Conservation (phyloP, 2,329 filamentous ascomycete species). For the Epichloe sylvatica region DNA sequence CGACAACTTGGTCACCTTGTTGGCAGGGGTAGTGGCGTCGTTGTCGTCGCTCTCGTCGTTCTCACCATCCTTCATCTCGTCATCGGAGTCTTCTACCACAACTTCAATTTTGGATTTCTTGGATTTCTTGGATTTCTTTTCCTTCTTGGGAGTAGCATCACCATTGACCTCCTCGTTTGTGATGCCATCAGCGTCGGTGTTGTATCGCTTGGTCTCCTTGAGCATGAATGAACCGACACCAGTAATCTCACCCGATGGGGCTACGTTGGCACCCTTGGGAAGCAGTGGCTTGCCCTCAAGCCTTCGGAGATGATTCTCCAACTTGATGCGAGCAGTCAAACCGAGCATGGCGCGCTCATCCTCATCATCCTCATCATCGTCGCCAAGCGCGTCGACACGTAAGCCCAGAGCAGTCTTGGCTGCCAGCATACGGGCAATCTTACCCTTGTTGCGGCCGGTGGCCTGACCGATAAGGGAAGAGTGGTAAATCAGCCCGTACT, state of each 20-base stretch:
- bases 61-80: constrained; percentile 31
- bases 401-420: constrained; percentile 88
- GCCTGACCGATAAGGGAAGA: constrained; percentile 91
- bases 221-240: constrained; percentile 72
- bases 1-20: constrained; percentile 31
- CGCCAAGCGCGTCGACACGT: constrained; percentile 65
- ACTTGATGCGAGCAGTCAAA: constrained; percentile 53
- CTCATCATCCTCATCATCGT: constrained; percentile 58
- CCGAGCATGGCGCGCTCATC: constrained; percentile 79
- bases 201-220: constrained; percentile 90
- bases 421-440: constrained; percentile 92
- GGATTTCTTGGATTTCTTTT: no score
- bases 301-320: constrained; percentile 61
- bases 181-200: constrained; percentile 81
- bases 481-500: constrained; percentile 92
- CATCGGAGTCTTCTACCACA: constrained; percentile 27
- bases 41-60: constrained; percentile 23
- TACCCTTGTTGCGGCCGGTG: constrained; percentile 96
- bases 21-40: constrained; percentile 19
- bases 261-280: constrained; percentile 60
- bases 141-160: constrained; percentile 23
- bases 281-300: constrained; percentile 85
- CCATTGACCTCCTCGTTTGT: constrained; percentile 38
- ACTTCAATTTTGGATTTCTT: constrained; percentile 30
- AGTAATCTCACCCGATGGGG: constrained; percentile 52